phyloP scores from a whole-genome alignment of 371 early-diverging fungal species.

The Mucor racemosus region DNA sequence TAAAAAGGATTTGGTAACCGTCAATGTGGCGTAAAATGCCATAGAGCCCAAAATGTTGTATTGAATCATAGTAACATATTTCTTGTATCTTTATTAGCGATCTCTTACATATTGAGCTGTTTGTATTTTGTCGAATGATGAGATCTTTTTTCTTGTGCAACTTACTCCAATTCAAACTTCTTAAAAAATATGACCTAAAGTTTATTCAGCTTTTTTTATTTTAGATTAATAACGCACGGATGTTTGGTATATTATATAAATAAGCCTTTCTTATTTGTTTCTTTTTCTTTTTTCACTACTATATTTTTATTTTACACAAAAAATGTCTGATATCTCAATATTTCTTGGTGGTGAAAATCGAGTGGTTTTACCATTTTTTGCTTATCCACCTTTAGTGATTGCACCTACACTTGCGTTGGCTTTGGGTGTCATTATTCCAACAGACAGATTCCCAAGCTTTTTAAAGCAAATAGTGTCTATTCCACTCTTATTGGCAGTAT shows the following conservation, averaged over 20 bases:
- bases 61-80: no score
- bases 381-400: slow-evolving; percentile 4
- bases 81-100: no score
- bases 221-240: slow-evolving; percentile 13
- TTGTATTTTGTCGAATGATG: no score
- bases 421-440: slow-evolving; percentile 24
- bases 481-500: slow-evolving; percentile 32
- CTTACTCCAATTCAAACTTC: no score
- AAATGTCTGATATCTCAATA: slow-evolving; percentile 8
- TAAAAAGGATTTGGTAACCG: no score
- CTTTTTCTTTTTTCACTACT: neutral
- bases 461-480: slow-evolving; percentile 40
- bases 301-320: neutral
- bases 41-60: no score
- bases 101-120: no score
- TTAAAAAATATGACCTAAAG: no score
- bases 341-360: slow-evolving; percentile 19
- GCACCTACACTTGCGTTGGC: slow-evolving; percentile 24
- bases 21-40: no score
- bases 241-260: slow-evolving; percentile 6
- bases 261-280: neutral
- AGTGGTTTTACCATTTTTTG: slow-evolving; percentile 8
- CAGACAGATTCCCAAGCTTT: slow-evolving; percentile 18
- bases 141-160: no score
- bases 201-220: no score